Evolutionary conservation across 495 filamentous ascomycete species (phyloP), one percentile per base, ranked within the genome.

Genomic region (Tuber melanosporum): DNA sequence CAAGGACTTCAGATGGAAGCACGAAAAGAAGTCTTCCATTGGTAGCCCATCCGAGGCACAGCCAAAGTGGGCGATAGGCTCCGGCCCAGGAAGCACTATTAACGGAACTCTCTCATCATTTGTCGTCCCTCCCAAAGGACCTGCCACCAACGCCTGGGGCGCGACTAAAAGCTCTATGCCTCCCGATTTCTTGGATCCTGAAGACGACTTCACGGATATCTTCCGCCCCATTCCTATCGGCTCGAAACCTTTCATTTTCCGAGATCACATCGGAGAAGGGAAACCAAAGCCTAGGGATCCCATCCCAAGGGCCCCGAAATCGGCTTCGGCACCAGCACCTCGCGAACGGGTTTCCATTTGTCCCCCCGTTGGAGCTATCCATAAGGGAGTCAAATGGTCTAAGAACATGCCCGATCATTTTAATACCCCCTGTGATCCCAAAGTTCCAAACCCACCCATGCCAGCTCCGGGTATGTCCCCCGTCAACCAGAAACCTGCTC

Each of bases 371-470:
- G 20, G 47, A 52, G 20, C 47, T 52, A 22, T 52, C 20, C 47
- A 22, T 52, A 20, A 8, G 6, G 20, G n/a, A 6, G 20, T 1
- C 2, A 1, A 22, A 52, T 22, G 47, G 47, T 5, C 47, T 8
- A 22, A 4, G 20, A 52, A 52, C 7, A n/a, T n/a, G 6, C 47
- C 47, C 7, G 20, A 52, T 19, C 20, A n/a, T 20, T 22, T 41
- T 41, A 41, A 9, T n/a, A 20, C 7, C 22, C 20, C 47, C 47
- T 1, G 22, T 1, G 19, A 41, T 41, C 39, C 1, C 39, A 41
- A 7, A 0, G 9, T 9, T 20, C 6, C 6, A 6, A 8, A 9
- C 20, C 19, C 20, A 52, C 19, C 0, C 1, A 8, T 1, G 5
- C 20, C 19, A 22, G 19, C 7, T 22, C 47, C 20, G 1, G 47